Evolutionary conservation across 331 rosid species (phyloP), one percentile per base, ranked within the genome.

Genomic region (Telfairia occidentalis): DNA sequence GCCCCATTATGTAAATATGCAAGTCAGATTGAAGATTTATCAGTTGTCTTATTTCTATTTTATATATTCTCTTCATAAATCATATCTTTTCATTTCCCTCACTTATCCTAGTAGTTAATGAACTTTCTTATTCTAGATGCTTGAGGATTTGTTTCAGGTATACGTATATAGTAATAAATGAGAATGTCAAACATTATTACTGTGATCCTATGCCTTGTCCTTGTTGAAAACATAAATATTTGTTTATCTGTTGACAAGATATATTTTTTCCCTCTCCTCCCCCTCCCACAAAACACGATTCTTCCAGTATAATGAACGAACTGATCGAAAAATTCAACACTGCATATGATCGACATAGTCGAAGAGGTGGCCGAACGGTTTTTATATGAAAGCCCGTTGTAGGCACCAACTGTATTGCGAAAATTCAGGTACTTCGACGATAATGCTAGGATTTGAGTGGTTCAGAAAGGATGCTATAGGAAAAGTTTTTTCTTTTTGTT

Each of bases 271-370:
- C 42, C 24, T 28, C 43, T 18, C 28, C 13, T 18, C 30, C 60
- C 60, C 60, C 71, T 45, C 53, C 6, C 26, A 18, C 58, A 0
- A 29, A 71, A 71, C 45, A 16, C 76, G 29, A 9, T 48, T 5
- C 55, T 48, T 71, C 15, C 82, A 91, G 97, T 81, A 70, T 93
- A 73, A 89, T 89, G 92, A 93, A 91, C 63, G 98, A 93, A 40
- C 87, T 93, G 79, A 90, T 91, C 23, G 97, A 91, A 88, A 91
- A 93, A 84, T 93, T 93, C 90, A 88, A 88, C 87, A 88, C 85
- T 18, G 96, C 98, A 10, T 91, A 89, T 13, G 98, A 93, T 78
- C 86, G 98, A 82, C 96, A 89, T 81, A 88, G 85, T 84, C 87
- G 96, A 83, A 86, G 98, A 77, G 97, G 96, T 55, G 97, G 98